A percentile compares a stretch with the other conserved stretches of the same genome.
These are phyloP conservation scores for Tricholoma matsutake DNA, from an alignment of 768 basidiomycete species.

Conservation along the genomic window DNA sequence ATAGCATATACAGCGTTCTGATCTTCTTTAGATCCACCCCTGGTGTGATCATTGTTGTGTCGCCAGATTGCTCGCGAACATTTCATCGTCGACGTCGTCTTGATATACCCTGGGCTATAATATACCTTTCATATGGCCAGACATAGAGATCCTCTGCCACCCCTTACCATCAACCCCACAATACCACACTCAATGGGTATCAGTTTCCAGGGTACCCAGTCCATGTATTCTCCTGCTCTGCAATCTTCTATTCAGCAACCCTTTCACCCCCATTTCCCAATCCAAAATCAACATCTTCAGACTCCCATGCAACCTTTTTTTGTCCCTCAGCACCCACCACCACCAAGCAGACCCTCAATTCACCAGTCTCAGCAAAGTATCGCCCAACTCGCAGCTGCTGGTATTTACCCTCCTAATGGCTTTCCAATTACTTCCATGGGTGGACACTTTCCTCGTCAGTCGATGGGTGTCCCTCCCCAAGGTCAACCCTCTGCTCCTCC, in stretches of 20 bases:
- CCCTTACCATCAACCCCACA: neutral
- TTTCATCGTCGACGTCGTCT: too few relatives aligned
- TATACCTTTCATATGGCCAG: too few relatives aligned
- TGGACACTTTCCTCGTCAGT: slow-evolving; percentile 53
- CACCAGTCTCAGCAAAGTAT: slow-evolving; percentile 58
- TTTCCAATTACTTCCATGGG: slow-evolving; percentile 61
- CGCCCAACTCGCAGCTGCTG: slow-evolving; percentile 58
- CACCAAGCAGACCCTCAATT: slow-evolving; percentile 53
- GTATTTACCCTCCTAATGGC: slow-evolving; percentile 51
- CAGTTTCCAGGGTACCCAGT: slow-evolving; percentile 32
- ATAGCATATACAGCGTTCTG: too few relatives aligned
- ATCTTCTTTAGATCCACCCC: too few relatives aligned
- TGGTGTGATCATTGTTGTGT: too few relatives aligned
- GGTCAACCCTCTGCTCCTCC: slow-evolving; percentile 36
- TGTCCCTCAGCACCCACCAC: slow-evolving; percentile 42
- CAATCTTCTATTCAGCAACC: slow-evolving; percentile 49
- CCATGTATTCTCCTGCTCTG: slow-evolving; percentile 56
- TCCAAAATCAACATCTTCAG: slow-evolving; percentile 43
- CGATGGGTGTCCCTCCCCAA: slow-evolving; percentile 33
- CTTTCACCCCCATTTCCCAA: slow-evolving; percentile 55
- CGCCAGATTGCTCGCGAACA: too few relatives aligned
- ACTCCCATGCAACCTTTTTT: slow-evolving; percentile 77
- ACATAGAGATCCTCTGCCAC: neutral
- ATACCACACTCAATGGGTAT: slow-evolving; percentile 48
- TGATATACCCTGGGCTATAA: too few relatives aligned